Evolutionary conservation across 2,329 filamentous ascomycete species (phyloP).

Genomic region (Zarea fungicola): DNA sequence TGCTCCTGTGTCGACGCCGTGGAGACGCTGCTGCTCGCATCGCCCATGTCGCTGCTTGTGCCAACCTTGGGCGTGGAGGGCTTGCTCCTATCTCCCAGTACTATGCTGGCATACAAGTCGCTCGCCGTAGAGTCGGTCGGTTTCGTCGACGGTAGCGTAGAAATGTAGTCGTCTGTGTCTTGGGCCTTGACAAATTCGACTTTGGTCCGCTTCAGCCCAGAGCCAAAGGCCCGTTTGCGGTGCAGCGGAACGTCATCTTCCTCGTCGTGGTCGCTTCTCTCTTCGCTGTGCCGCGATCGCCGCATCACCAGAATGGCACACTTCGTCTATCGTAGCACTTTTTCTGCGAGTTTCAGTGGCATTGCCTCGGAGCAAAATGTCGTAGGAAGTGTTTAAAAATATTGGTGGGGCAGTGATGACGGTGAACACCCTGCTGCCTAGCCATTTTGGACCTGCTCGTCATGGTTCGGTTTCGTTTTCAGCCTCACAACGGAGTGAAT

Average conservation of each 20-base stretch:
- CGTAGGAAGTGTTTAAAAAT: too few species aligned
- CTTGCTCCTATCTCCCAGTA: slow-evolving; percentile 51
- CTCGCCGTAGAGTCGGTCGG: slow-evolving; percentile 32
- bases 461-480: too few species aligned
- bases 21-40: slow-evolving; percentile 18
- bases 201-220: slow-evolving; percentile 48
- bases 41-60: slow-evolving; percentile 9
- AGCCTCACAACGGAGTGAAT: too few species aligned
- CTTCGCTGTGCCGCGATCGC: slow-evolving; percentile 19
- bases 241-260: slow-evolving; percentile 49
- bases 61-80: background rate
- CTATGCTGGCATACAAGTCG: slow-evolving; percentile 62
- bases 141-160: slow-evolving; percentile 21
- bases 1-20: slow-evolving; percentile 9
- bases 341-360: background rate
- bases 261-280: slow-evolving; percentile 24
- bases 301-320: slow-evolving; percentile 20
- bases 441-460: too few species aligned
- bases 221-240: slow-evolving; percentile 48
- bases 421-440: too few species aligned
- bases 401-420: too few species aligned
- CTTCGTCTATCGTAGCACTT: background rate
- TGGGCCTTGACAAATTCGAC: slow-evolving; percentile 55
- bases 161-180: slow-evolving; percentile 29
- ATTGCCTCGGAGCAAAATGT: too few species aligned